phyloP scores from a whole-genome alignment of 2,329 filamentous ascomycete genomes.

The Ramularia collo-cygni region DNA sequence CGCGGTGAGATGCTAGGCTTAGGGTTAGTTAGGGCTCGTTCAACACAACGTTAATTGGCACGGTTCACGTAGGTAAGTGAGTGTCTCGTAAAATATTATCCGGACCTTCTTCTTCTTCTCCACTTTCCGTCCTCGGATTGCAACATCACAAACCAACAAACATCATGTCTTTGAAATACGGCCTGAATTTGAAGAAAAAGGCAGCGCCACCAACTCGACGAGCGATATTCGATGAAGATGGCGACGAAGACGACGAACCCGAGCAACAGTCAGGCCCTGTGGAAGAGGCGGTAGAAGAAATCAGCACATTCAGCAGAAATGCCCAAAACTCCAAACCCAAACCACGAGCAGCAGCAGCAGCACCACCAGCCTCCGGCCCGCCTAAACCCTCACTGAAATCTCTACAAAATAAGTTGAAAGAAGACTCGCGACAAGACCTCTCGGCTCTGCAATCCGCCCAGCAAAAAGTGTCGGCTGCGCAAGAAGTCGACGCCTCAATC shows the following conservation, averaged over 20 bases:
- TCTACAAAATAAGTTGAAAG: conserved; percentile 38
- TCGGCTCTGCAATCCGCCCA: conserved; percentile 50
- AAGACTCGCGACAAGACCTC: conserved; percentile 48
- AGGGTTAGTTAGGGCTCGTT: no score
- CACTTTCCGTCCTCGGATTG: no score
- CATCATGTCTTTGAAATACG: conserved; percentile 32
- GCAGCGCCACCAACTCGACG: conserved; percentile 16
- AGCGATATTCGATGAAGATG: conserved; percentile 24
- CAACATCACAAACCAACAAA: conserved; percentile 6
- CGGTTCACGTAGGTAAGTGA: no score
- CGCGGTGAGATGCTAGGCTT: no score
- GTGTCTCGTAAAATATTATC: no score
- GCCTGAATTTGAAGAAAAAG: conserved; percentile 30
- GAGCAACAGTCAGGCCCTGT: conserved; percentile 19
- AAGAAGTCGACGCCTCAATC: conserved; percentile 63
- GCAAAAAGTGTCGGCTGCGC: conserved; percentile 60
- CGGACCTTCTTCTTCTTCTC: no score
- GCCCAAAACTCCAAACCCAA: conserved; percentile 10
- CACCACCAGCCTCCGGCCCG: conserved; percentile 26
- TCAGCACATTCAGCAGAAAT: conserved; percentile 49
- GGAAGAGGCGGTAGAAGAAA: conserved; percentile 45
- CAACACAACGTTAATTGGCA: no score
- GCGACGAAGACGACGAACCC: conserved; percentile 22
- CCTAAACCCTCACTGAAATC: conserved; percentile 27
- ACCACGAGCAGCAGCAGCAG: conserved; percentile 15